A percentile compares a stretch with the other conserved stretches of the same genome.
These are phyloP conservation scores for Colletotrichum spinosum DNA, from an alignment of 2,329 filamentous ascomycete species.

Conservation along the genomic window DNA sequence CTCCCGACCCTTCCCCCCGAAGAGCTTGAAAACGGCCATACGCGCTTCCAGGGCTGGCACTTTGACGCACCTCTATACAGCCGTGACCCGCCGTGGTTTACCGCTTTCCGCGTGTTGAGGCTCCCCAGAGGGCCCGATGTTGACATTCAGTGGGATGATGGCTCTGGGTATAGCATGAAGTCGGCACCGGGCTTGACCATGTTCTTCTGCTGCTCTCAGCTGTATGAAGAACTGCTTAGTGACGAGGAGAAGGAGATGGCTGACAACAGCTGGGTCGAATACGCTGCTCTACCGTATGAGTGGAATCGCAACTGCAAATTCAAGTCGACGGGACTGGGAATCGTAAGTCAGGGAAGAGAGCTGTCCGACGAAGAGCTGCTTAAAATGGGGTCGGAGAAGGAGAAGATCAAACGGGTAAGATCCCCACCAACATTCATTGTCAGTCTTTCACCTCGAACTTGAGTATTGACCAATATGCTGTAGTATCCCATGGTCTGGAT, in stretches of 20 bases:
- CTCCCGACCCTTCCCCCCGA: constrained; percentile 44
- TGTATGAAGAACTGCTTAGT: constrained; percentile 53
- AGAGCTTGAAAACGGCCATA: constrained; percentile 53
- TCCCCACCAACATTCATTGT: not conserved
- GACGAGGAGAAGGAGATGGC: constrained; percentile 52
- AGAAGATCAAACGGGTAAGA: constrained; percentile 44
- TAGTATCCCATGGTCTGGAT: constrained; percentile 59
- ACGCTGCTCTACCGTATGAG: constrained; percentile 56
- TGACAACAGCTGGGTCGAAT: constrained; percentile 59
- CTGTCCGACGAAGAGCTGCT: constrained; percentile 49
- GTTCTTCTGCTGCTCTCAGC: constrained; percentile 56
- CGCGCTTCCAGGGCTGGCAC: constrained; percentile 60
- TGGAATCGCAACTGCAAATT: constrained; percentile 56
- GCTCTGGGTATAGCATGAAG: constrained; percentile 53
- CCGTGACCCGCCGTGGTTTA: constrained; percentile 55
- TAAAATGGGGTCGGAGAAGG: constrained; percentile 38
- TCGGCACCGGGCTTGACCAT: constrained; percentile 56
- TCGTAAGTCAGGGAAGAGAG: constrained; percentile 52
- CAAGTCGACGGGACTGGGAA: constrained; percentile 53
- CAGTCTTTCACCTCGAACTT: too few species aligned
- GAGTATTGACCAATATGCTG: not conserved
- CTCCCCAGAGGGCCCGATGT: constrained; percentile 51
- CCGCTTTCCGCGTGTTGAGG: constrained; percentile 53
- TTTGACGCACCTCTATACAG: constrained; percentile 58
- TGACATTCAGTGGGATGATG: constrained; percentile 56